Percentiles rank a stretch among this genome's conserved stretches.
These are phyloP conservation scores for Grosmannia penicillata DNA, from an alignment of 2,329 filamentous ascomycete genomes.

Conservation along the genomic window DNA sequence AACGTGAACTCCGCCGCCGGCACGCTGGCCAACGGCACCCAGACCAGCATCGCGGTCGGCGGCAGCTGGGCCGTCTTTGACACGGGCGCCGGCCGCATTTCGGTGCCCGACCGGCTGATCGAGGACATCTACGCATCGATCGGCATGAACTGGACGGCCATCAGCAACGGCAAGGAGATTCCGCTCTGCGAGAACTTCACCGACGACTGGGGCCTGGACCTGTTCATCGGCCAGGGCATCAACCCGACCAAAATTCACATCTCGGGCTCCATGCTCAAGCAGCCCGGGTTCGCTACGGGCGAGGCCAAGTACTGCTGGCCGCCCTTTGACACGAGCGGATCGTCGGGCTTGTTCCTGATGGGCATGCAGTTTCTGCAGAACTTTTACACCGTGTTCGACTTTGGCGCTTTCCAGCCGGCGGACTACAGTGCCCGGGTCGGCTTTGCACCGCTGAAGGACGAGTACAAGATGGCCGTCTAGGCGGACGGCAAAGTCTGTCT, in stretches of 20 bases:
- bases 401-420: constrained; percentile 8
- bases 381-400: constrained; percentile 21
- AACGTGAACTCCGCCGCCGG: constrained; percentile 10
- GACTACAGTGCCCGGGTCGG: not conserved
- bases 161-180: constrained; percentile 14
- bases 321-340: constrained; percentile 15
- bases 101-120: constrained; percentile 13
- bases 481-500: too few species aligned
- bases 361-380: constrained; percentile 16
- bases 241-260: constrained; percentile 12
- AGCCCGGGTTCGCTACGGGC: constrained; percentile 17
- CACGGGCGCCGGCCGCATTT: constrained; percentile 1
- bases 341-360: constrained; percentile 15
- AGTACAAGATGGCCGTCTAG: not conserved
- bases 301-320: constrained; percentile 20
- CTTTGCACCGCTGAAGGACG: not conserved
- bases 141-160: constrained; percentile 12
- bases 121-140: constrained; percentile 14
- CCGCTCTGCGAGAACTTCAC: constrained; percentile 22
- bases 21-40: constrained; percentile 12
- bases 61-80: constrained; percentile 9
- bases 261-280: constrained; percentile 17
- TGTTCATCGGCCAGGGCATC: constrained; percentile 14
- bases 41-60: constrained; percentile 18
- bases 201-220: constrained; percentile 18